Evolutionary conservation across 2,329 filamentous ascomycete species (phyloP), one percentile per base, ranked within the genome.

Genomic region (Penicillium sp.): DNA sequence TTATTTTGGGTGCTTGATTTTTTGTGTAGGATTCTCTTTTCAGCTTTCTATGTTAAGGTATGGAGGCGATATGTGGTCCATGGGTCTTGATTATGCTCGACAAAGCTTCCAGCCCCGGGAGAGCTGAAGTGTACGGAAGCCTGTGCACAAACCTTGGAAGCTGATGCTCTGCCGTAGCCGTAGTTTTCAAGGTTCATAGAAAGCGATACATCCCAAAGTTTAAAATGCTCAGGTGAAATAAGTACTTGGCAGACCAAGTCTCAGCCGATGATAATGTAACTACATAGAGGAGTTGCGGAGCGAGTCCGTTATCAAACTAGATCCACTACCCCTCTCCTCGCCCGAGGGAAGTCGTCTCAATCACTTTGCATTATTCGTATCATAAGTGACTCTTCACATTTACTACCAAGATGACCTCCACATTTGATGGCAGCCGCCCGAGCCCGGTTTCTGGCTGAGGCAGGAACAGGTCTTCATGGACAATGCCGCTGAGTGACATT

Each of bases 401-500:
- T 9, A 25, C 20, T 5, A 58, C 53, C 59, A 65, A 42, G 20
- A 63, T 63, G 61, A 44, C 47, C 2, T 32, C 68, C 27, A 53
- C 60, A 44, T 79, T 87, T 58, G 75, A 85, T 88, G 42, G 62
- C 74, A 7, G 70, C 73, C 42, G 76, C 79, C 27, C 78, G 84
- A 52, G 73, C 76, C 53, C 75, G 78, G 46, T 91, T 91, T 72
- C 87, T 87, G 29, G 84, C 86, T 12, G 68, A n/a, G 77, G 35
- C 77, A 82, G 52, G 74, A 82, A 41, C 86, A 89, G 61, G 76
- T 90, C 43, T 89, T 81, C 65, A 80, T 91, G 57, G 87, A 92
- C 64, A 91, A 91, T 64, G 88, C 64, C 65, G 37, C 18, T n/a
- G n/a, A n/a, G 44, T 33, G 38, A 12, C 3, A 40, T 40, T 10